Base-by-base conservation (phyloP, 768 basidiomycete species). In the Tephrocybe sp. region DNA sequence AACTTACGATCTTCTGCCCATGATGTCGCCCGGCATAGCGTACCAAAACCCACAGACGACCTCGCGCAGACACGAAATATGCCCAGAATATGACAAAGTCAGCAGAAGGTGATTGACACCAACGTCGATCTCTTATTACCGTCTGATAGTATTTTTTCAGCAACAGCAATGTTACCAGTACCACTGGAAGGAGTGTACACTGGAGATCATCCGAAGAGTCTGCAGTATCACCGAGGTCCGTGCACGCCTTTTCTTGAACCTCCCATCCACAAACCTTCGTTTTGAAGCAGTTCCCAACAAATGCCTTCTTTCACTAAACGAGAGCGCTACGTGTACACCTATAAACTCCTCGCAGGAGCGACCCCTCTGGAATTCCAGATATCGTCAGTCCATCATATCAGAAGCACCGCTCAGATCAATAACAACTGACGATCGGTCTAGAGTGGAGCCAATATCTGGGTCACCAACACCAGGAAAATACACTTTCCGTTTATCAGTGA, bases 261-360 rank as follows among this genome's bases (percentile, higher is more conserved):
- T 44, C 23, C 48, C 23, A 12, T 40, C 30, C 25, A 44, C 49
- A 33, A n/a, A 47, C 15, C 45, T 28, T 8, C 32, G 36, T 20
- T 34, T 8, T 30, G 24, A 33, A 52, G 58, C 1, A 50, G 45
- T n/a, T 52, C 30, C 33, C 42, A 40, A 37, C 51, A 57, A 14
- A 52, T 53, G 26, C 59, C 54, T 25, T 59, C 56, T 21, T 62
- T 62, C 14, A 64, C 65, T 11, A 66, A 60, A 39, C 60, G 61
- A 11, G 76, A 78, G 61, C 71, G 75, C 39, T 80, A 77, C 60
- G 55, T 79, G 15, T 85, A 84, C 58, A 75, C 76, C 1, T 84
- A 85, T 57, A 70, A 72, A 48, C 62, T 85, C 44, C 53, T 67
- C 2, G 76, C 71, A 23, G 74, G 68, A 18, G 62, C 63, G 17